These are phyloP conservation scores for Cordyceps tenuipes DNA, from an alignment of 2,329 filamentous ascomycete species.

Conservation along the genomic window DNA sequence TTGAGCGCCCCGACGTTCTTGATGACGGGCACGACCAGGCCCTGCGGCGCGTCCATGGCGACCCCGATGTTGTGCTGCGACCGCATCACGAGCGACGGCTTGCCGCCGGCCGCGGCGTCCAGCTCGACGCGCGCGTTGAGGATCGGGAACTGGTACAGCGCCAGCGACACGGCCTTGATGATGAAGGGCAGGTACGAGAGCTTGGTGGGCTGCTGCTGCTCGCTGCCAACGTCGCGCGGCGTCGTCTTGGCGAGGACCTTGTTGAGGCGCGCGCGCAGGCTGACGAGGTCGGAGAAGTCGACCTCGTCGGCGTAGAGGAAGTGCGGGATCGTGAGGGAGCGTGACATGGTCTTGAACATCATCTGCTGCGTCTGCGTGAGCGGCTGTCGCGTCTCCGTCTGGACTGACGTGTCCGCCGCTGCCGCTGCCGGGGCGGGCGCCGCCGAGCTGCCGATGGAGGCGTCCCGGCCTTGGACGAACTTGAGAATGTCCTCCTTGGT, in stretches of 20 bases:
- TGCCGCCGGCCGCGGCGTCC: slow-evolving; percentile 38
- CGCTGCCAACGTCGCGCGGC: slow-evolving; percentile 37
- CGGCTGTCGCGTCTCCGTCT: slow-evolving; percentile 59
- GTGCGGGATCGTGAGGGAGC: slow-evolving; percentile 82
- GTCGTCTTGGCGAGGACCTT: slow-evolving; percentile 37
- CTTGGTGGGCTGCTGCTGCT: slow-evolving; percentile 46
- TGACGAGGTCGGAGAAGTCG: slow-evolving; percentile 67
- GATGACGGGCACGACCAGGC: slow-evolving; percentile 86
- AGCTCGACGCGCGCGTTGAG: slow-evolving; percentile 79
- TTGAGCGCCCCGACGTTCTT: slow-evolving; percentile 71
- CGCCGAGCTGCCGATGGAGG: slow-evolving; percentile 19
- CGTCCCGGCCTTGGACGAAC: slow-evolving; percentile 50
- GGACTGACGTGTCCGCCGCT: slow-evolving; percentile 32
- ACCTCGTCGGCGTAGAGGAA: slow-evolving; percentile 92
- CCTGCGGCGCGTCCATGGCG: slow-evolving; percentile 85
- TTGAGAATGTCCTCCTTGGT: slow-evolving; percentile 84
- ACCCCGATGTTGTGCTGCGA: slow-evolving; percentile 90
- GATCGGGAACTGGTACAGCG: slow-evolving; percentile 71
- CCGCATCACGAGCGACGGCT: slow-evolving; percentile 70
- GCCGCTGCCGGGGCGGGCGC: slow-evolving; percentile 20
- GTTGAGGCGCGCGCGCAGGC: slow-evolving; percentile 69
- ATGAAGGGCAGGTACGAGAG: slow-evolving; percentile 91
- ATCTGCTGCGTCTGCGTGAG: slow-evolving; percentile 75
- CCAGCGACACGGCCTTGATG: slow-evolving; percentile 86
- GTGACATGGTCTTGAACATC: slow-evolving; percentile 98